Conservation (phyloP, 768 basidiomycete species). For the Pleurotus citrinopileatus region DNA sequence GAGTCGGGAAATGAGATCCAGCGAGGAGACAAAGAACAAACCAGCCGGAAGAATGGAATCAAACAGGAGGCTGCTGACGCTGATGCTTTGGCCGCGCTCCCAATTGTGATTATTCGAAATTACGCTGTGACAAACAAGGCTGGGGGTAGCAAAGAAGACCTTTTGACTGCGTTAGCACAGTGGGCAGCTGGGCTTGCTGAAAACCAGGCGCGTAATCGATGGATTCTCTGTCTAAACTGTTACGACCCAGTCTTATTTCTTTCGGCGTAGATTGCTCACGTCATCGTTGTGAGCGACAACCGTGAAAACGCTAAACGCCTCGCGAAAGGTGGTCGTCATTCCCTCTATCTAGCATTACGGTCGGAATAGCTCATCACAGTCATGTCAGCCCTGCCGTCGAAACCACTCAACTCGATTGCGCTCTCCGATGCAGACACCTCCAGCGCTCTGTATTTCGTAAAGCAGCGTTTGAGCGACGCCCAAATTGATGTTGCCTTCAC, state of each 20-base stretch:
- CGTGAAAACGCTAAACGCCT: constrained; percentile 84
- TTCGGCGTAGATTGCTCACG: constrained; percentile 73
- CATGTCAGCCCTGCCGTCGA: constrained; percentile 87
- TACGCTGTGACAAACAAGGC: constrained; percentile 53
- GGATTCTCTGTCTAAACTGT: neutral
- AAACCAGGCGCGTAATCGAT: constrained; percentile 65
- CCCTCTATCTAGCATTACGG: no score
- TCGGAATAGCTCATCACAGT: no score
- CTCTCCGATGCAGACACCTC: constrained; percentile 82
- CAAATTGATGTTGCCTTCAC: constrained; percentile 54
- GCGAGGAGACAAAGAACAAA: constrained; percentile 30
- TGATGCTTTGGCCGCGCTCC: constrained; percentile 59
- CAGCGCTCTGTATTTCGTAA: constrained; percentile 79
- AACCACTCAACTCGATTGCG: constrained; percentile 74
- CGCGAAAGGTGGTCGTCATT: constrained; percentile 56
- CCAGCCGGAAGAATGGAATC: constrained; percentile 21
- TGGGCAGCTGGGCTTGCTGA: constrained; percentile 87
- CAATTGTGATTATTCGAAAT: constrained; percentile 85
- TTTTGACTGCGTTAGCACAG: constrained; percentile 71
- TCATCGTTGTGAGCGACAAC: constrained; percentile 88
- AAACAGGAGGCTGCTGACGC: constrained; percentile 26
- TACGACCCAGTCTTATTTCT: neutral
- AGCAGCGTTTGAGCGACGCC: constrained; percentile 67
- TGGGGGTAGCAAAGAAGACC: constrained; percentile 58
- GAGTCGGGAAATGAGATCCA: constrained; percentile 16